phyloP scores from a whole-genome alignment of 805 yeast species.

The Yamadazyma tumulicola region DNA sequence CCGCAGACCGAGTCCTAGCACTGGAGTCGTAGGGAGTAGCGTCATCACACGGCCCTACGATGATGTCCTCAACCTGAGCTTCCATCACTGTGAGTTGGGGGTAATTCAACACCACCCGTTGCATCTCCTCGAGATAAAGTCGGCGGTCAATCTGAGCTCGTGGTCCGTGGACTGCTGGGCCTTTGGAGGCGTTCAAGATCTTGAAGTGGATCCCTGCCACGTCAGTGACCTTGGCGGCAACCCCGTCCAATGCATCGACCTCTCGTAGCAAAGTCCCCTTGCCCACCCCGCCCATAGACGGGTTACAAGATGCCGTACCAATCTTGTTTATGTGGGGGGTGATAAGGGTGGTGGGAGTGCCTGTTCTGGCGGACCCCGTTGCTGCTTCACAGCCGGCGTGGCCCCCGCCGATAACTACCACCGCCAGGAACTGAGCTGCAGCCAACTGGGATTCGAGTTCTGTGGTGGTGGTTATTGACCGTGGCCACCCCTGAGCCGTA shows the following conservation, averaged over 20 bases:
- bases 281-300: slow-evolving; percentile 98
- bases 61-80: slow-evolving; percentile 81
- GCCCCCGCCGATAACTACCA: slow-evolving; percentile 93
- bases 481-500: no score
- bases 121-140: slow-evolving; percentile 79
- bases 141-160: slow-evolving; percentile 92
- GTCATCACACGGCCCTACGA: slow-evolving; percentile 44
- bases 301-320: slow-evolving; percentile 96
- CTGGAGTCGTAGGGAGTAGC: slow-evolving; percentile 22
- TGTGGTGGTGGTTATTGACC: no score
- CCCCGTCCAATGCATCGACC: slow-evolving; percentile 95
- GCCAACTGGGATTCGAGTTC: slow-evolving; percentile 31
- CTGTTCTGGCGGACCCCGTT: slow-evolving; percentile 84
- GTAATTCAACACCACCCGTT: slow-evolving; percentile 52
- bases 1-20: slow-evolving; percentile 42
- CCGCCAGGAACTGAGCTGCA: slow-evolving; percentile 47
- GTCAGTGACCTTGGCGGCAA: slow-evolving; percentile 82
- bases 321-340: slow-evolving; percentile 75
- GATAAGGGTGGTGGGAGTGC: slow-evolving; percentile 63
- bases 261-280: slow-evolving; percentile 91
- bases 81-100: slow-evolving; percentile 57
- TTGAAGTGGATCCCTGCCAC: slow-evolving; percentile 90
- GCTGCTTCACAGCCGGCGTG: slow-evolving; percentile 99
- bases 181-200: slow-evolving; percentile 78
- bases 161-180: slow-evolving; percentile 98